phyloP scores from a whole-genome alignment of 305 asterid species.

The Vinca major region DNA sequence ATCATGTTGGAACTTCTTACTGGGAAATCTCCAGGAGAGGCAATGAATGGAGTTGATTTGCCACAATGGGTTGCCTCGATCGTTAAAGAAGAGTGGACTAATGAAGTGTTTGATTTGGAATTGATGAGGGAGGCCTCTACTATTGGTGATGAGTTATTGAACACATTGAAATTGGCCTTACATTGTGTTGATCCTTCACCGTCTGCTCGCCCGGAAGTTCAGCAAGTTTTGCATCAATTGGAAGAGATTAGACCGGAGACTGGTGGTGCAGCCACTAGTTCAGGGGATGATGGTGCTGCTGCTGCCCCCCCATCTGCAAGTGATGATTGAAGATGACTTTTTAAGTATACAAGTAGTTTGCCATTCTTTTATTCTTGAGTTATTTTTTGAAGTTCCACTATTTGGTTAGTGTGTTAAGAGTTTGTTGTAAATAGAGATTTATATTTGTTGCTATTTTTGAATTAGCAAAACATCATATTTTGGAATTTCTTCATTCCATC shows the following conservation, averaged over 20 bases:
- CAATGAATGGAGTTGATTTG: constrained; percentile 66
- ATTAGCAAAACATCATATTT: not conserved
- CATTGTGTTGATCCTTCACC: constrained; percentile 91
- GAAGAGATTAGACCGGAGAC: constrained; percentile 81
- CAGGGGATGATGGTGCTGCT: constrained; percentile 51
- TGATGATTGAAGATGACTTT: constrained; percentile 20
- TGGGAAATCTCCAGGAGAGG: constrained; percentile 86
- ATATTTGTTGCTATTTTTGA: not conserved
- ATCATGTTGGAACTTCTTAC: constrained; percentile 73
- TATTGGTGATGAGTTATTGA: constrained; percentile 79
- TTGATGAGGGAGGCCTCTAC: constrained; percentile 79
- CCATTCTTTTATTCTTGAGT: constrained; percentile 70
- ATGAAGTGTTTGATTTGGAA: constrained; percentile 92
- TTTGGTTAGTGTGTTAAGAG: not conserved
- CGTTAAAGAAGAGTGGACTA: constrained; percentile 97
- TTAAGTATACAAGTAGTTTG: not conserved
- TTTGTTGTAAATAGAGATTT: constrained; percentile 11
- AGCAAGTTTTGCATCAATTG: constrained; percentile 65
- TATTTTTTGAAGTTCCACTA: constrained; percentile 4
- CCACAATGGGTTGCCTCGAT: constrained; percentile 97
- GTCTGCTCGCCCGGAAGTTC: constrained; percentile 68
- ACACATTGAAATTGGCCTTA: constrained; percentile 70
- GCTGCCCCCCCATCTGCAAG: constrained; percentile 39
- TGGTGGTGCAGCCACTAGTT: constrained; percentile 37
- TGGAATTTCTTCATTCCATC: constrained; percentile 50